phyloP scores from a whole-genome alignment of 345 rosid genomes.

The Gossypium thurberi region DNA sequence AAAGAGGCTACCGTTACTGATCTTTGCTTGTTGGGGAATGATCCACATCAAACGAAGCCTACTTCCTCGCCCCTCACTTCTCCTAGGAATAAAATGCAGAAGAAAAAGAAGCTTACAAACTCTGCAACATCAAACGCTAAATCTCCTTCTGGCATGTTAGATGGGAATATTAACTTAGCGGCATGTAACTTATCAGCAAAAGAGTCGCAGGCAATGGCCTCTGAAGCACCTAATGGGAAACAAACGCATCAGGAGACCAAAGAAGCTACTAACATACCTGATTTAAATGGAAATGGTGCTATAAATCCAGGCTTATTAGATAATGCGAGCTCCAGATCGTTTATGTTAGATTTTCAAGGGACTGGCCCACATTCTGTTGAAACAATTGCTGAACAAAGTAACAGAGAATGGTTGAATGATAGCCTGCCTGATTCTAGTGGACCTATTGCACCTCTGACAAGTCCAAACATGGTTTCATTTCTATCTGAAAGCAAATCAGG shows the following conservation, averaged over 20 bases:
- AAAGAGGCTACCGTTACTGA: conserved; percentile 27
- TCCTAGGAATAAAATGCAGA: conserved; percentile 27
- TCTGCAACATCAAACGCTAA: conserved; percentile 25
- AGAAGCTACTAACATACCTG: conserved; percentile 38
- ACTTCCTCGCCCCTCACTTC: neutral
- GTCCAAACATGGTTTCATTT: conserved; percentile 20
- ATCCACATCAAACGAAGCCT: neutral
- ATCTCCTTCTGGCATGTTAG: conserved; percentile 36
- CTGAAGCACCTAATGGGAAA: conserved; percentile 18
- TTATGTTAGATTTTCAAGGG: conserved; percentile 38
- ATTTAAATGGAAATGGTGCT: conserved; percentile 42
- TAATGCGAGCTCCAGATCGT: conserved; percentile 16
- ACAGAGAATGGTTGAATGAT: conserved; percentile 14
- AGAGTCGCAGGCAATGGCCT: conserved; percentile 18
- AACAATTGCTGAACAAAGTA: conserved; percentile 22
- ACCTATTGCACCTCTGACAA: neutral
- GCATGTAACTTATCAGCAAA: conserved; percentile 21
- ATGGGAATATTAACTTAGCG: conserved; percentile 25
- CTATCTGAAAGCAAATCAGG: conserved; percentile 16
- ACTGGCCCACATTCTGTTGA: conserved; percentile 28
- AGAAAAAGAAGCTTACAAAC: conserved; percentile 25
- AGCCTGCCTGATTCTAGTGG: conserved; percentile 24
- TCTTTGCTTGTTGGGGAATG: conserved; percentile 7
- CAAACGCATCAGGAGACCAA: conserved; percentile 16
- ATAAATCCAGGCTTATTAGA: conserved; percentile 10